Evolutionary conservation across 2,329 filamentous ascomycete genomes (phyloP), one percentile per base, ranked within the genome.

Genomic region (Aureobasidium lini): DNA sequence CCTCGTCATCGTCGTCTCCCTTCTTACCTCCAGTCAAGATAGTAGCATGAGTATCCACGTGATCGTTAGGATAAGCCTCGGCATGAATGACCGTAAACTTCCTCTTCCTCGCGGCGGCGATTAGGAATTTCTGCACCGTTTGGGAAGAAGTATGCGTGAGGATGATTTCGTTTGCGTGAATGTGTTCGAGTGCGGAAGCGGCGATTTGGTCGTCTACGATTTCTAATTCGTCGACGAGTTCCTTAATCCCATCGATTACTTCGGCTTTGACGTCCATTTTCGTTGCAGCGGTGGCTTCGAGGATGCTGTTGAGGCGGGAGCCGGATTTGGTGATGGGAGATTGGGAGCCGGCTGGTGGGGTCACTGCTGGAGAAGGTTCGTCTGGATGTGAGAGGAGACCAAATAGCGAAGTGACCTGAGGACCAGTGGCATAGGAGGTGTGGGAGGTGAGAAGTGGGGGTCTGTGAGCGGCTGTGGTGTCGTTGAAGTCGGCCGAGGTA

Each of bases 181-280:
- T 95, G 72, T 96, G 89, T 49, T 95, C 89, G 63, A 95, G 87
- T 2, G 92, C 89, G 64, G 91, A 88, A 23, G 85, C 84, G 1
- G 93, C 89, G 66, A 99, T 95, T 73, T 96, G 91, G 69, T 95
- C 90, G 70, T 96, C 94, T 7, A 91, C 91, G 70, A 93, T 88
- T 64, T 88, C 87, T 60, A 99, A 86, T 75, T 99, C 94, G 69
- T 99, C 94, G 72, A 95, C 89, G 62, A 99, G 91, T 72, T 99
- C 94, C 67, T 90, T 86, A 67, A 99, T 96, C 43, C 92, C 94
- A 67, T 94, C 89, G 64, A 96, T 86, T 29, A 97, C 88, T 73
- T 97, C 94, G 13, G 90, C 90, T 62, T 91, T 88, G 61, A 97
- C 79, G 63, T 95, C 88, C 62, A 88, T 67, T 67, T 73, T 64